Evolutionary conservation across 768 basidiomycete species (phyloP).

Genomic region (Asterophora parasitica): DNA sequence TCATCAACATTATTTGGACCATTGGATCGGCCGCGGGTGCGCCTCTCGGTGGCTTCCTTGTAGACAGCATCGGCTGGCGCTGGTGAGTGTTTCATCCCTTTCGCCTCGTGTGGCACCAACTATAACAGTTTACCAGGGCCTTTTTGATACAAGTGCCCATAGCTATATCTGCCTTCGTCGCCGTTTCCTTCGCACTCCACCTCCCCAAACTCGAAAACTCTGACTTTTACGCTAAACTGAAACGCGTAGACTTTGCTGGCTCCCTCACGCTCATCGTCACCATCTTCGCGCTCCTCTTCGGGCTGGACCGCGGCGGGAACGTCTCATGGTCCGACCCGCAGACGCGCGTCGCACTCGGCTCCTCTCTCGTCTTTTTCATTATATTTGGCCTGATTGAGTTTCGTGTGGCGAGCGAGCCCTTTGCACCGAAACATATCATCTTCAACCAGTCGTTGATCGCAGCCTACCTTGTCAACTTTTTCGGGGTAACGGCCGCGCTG

Average conservation of each 20-base stretch:
- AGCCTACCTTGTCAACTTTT: constrained; percentile 56
- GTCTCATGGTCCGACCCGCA: constrained; percentile 39
- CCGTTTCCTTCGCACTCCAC: constrained; percentile 49
- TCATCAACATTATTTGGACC: constrained; percentile 58
- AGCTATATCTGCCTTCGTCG: constrained; percentile 46
- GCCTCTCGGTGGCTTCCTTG: constrained; percentile 57
- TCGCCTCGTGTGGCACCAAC: not conserved
- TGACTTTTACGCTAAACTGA: constrained; percentile 46
- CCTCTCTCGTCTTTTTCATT: constrained; percentile 28
- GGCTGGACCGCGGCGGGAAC: constrained; percentile 51
- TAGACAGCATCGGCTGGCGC: constrained; percentile 64
- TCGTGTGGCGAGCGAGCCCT: constrained; percentile 50
- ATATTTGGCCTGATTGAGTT: constrained; percentile 45
- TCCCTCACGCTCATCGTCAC: constrained; percentile 50
- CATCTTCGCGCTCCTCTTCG: constrained; percentile 53
- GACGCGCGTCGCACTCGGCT: constrained; percentile 32
- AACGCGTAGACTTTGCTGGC: constrained; percentile 62
- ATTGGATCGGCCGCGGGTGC: constrained; percentile 55
- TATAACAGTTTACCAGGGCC: constrained; percentile 30
- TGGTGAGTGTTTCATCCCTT: constrained; percentile 33
- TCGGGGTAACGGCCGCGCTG: constrained; percentile 41
- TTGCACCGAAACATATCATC: constrained; percentile 53
- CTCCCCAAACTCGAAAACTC: constrained; percentile 39
- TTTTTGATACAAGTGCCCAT: constrained; percentile 60
- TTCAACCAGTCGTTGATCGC: constrained; percentile 46